Conservation (phyloP, 768 basidiomycete species). For the Rhizopogon salebrosus region DNA sequence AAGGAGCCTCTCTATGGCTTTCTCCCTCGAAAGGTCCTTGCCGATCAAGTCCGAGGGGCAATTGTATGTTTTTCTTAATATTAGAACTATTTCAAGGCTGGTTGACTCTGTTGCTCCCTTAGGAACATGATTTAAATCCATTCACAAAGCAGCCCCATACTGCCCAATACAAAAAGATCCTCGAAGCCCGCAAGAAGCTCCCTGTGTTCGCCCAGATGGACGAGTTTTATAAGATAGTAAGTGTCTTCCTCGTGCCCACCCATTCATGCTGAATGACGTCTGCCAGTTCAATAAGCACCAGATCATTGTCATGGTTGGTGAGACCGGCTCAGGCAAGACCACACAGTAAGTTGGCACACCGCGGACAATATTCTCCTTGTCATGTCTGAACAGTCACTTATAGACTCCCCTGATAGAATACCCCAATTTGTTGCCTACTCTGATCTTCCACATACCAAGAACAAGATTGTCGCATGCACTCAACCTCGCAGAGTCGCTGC, state of each 20-base stretch:
- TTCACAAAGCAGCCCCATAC: slow-evolving; percentile 82
- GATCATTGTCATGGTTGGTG: slow-evolving; percentile 87
- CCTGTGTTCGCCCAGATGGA: slow-evolving; percentile 93
- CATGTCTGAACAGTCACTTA: slow-evolving; percentile 17
- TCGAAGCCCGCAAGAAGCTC: slow-evolving; percentile 79
- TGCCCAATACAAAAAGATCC: slow-evolving; percentile 77
- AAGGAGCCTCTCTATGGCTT: slow-evolving; percentile 71
- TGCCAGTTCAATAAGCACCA: slow-evolving; percentile 45
- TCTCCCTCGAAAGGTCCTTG: slow-evolving; percentile 62
- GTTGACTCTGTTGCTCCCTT: not conserved
- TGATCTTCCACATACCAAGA: slow-evolving; percentile 84
- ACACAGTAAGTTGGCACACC: slow-evolving; percentile 67
- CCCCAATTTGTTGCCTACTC: slow-evolving; percentile 95
- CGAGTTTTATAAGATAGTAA: slow-evolving; percentile 84
- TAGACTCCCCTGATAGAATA: slow-evolving; percentile 55
- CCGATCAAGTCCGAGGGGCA: slow-evolving; percentile 58
- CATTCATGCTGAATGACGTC: not conserved
- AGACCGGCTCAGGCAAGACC: slow-evolving; percentile 94
- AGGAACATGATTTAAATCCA: slow-evolving; percentile 82
- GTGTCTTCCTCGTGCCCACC: slow-evolving; percentile 23
- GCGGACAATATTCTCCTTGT: slow-evolving; percentile 16
- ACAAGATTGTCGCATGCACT: slow-evolving; percentile 93
- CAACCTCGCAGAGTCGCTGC: slow-evolving; percentile 96
- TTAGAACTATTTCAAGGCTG: not conserved
- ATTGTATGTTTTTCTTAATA: slow-evolving; percentile 47